Evolutionary conservation across 352 stramenopile species (phyloP), one percentile per base, ranked within the genome.

Genomic region (Pythium oligandrum): DNA sequence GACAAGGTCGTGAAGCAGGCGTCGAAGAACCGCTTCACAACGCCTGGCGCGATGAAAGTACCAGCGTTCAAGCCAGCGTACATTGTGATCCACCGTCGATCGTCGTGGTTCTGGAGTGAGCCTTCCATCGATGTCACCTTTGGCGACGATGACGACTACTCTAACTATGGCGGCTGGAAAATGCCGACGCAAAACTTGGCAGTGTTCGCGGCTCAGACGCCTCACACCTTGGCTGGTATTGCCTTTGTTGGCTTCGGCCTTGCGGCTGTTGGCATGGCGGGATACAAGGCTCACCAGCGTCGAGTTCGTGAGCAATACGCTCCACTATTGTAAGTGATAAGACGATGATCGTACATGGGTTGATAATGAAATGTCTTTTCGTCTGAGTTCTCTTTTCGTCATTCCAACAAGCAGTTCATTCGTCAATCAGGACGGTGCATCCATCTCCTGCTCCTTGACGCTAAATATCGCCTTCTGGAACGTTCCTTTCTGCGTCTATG

Each of bases 201-300:
- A 42, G 38, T 42, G 38, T 11, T 11, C 11, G 7, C 11, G 38
- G 38, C 38, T 42, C 38, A 7, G 7, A 42, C 38, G 38, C 38
- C 7, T 42, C 7, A 11, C 7, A 11, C 7, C 38, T 42, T 7
- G 38, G n/a, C n/a, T n/a, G n/a, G n/a, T n/a, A n/a, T 42, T 11
- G 11, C 38, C 11, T 7, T 42, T 7, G 38, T 42, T 7, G 38
- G 31, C 26, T 33, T 11, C 11, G 37, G 30, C 2, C 43, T 51
- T 35, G 32, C 11, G 32, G 11, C 8, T n/a, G 45, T 34, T 26
- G 48, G 37, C 37, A 37, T 34, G 12, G 32, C 45, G 7, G 6
- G 4, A 40, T 33, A 35, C 45, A 31, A 30, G 26, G 26, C 9
- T 10, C 31, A 45, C 17, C 9, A 78, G 73, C 66, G 31, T 65